Base-by-base conservation (phyloP, 495 filamentous ascomycete species). In the Xylaria venustula region DNA sequence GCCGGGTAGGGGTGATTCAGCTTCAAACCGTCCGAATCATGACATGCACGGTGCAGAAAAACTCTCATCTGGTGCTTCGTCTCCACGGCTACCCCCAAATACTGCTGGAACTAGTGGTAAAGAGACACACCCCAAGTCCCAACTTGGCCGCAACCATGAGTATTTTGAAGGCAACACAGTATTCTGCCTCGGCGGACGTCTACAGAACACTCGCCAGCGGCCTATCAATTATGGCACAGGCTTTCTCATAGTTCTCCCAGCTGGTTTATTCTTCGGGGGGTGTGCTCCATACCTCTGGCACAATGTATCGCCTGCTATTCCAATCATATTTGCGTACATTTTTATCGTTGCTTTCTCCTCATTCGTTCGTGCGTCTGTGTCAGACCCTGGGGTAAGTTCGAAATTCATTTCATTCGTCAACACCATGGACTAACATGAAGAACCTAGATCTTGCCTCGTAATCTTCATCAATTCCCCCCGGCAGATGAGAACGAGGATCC, bases 141-240 rank as follows among this genome's bases (percentile, higher is more conserved):
- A 82, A 14, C 65, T 83, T 37, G 90, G 88, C 45, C 85, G 81
- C 60, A 97, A 97, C 67, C 90, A 90, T 72, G 84, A 98, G 72
- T 96, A 97, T 74, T 97, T 96, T 67, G 81, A 86, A 37, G 94
- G 95, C 40, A 97, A 97, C 63, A 97, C 90, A 1, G 78, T 90
- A 36, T 98, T 98, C 74, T 95, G 86, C 73, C 83, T 88, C 54
- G 87, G 90, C 20, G 94, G 94, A 30, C 81, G 94, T 62, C 79
- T 91, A 25, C 90, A 97, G 65, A 98, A 97, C 71, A 88, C 93
- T 50, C 84, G 86, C 61, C 88, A 96, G 61, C 85, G 89, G 64
- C 94, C 94, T n/a, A 85, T 98, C 66, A 97, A 97, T 63, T 86
- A 98, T 65, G 87, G 85, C 41, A 98, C 94, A 11, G 93, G 88